Evolutionary conservation across 805 yeast genomes (phyloP).

Genomic region (Candida patagonica): DNA sequence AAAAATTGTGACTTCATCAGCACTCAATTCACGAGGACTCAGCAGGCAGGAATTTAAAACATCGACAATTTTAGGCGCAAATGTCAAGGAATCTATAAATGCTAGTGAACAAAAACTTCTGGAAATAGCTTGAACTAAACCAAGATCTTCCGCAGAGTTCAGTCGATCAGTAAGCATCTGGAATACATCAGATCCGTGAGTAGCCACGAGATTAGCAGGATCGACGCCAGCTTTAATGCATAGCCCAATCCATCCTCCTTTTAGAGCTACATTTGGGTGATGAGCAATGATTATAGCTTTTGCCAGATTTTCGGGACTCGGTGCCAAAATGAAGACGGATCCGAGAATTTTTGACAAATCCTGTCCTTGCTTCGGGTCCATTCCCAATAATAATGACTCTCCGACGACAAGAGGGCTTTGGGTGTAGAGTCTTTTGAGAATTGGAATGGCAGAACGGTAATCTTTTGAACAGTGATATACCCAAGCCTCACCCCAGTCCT

Average conservation of each 20-base stretch:
- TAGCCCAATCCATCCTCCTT: constrained; percentile 71
- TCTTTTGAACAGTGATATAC: not conserved
- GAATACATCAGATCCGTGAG: constrained; percentile 21
- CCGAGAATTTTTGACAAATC: not conserved
- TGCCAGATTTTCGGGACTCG: constrained; percentile 9
- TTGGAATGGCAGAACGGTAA: not conserved
- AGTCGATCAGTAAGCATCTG: constrained; percentile 19
- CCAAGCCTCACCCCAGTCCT: constrained; percentile 2
- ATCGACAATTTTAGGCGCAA: constrained; percentile 27
- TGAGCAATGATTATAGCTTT: constrained; percentile 36
- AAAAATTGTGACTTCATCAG: constrained; percentile 54
- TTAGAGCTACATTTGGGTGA: constrained; percentile 29
- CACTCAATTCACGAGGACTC: constrained; percentile 29
- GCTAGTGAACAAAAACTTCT: constrained; percentile 34
- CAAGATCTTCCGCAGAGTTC: constrained; percentile 21
- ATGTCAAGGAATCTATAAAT: constrained; percentile 37
- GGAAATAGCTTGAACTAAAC: constrained; percentile 16
- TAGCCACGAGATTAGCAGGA: constrained; percentile 47
- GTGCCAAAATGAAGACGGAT: not conserved
- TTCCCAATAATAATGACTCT: not conserved
- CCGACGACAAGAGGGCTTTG: not conserved
- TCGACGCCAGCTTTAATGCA: constrained; percentile 52
- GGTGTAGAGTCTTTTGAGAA: not conserved
- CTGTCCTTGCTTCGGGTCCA: not conserved
- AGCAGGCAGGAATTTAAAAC: not conserved